Percentiles rank a stretch among this genome's conserved stretches.
Conservation (phyloP, 768 basidiomycete genomes). For the Tricholoma matsutake region DNA sequence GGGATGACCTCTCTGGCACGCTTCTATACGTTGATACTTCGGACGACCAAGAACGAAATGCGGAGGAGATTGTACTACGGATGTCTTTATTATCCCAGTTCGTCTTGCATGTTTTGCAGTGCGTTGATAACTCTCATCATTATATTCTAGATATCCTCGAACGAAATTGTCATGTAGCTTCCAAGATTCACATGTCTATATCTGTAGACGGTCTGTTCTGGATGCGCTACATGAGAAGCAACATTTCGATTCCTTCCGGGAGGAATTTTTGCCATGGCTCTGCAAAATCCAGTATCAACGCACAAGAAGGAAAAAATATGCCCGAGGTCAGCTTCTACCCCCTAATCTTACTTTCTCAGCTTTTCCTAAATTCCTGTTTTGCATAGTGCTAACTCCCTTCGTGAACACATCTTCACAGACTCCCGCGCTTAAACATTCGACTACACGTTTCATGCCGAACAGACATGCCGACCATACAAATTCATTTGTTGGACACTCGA, state of each 20-base stretch:
- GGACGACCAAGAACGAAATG: constrained; percentile 63
- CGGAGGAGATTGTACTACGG: constrained; percentile 68
- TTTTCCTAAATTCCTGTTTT: constrained; percentile 1
- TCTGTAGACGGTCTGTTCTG: constrained; percentile 74
- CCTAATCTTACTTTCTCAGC: neutral
- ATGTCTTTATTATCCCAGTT: constrained; percentile 75
- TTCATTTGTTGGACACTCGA: constrained; percentile 15
- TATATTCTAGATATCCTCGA: constrained; percentile 59
- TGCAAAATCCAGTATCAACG: constrained; percentile 81
- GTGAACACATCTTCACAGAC: constrained; percentile 44
- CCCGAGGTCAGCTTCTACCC: constrained; percentile 38
- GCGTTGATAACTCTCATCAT: neutral
- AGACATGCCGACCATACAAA: constrained; percentile 14
- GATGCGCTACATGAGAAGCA: constrained; percentile 66
- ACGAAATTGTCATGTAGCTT: constrained; percentile 62
- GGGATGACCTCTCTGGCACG: constrained; percentile 63
- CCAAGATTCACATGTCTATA: constrained; percentile 89
- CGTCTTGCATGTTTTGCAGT: neutral
- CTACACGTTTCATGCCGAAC: constrained; percentile 30
- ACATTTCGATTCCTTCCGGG: constrained; percentile 77
- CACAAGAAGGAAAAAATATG: constrained; percentile 58
- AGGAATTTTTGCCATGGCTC: constrained; percentile 92
- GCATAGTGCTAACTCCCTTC: constrained; percentile 44
- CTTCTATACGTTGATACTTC: constrained; percentile 72
- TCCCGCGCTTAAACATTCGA: constrained; percentile 60